Evolutionary conservation across 768 basidiomycete genomes (phyloP), one percentile per base, ranked within the genome.

Genomic region (Rhodosporidiobolus sp.): DNA sequence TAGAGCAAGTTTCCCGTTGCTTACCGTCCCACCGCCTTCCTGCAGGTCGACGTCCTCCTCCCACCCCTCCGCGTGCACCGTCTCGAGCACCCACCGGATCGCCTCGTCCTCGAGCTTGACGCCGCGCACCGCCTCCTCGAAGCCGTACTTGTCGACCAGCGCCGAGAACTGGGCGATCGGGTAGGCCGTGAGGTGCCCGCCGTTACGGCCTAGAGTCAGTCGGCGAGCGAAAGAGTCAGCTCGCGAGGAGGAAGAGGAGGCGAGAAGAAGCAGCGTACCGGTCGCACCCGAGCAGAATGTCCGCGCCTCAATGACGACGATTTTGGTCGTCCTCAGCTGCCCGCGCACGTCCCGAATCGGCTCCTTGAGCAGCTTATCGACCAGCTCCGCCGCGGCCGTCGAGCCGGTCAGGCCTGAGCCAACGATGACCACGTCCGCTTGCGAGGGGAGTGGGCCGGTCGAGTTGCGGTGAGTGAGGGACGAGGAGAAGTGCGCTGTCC

Each of bases 231-330:
- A 68, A 17, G 48, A 4, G 38, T 14, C 38, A 14, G 14, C 8
- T 38, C 89, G 89, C 88, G 79, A 24, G 48, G 16, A 9, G 30
- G 26, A 24, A 53, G 34, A 12, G 20, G 34, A 50, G 20, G 63
- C 62, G n/a, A 76, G 70, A 1, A 76, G 74, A 52, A 73, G 38
- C 46, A 48, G 67, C 60, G 55, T 49, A 75, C 79, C 76, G 68
- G 79, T 76, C 72, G 79, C 58, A 72, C 80, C 46, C 72, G 77
- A 59, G 83, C 92, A 90, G 80, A 94, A 89, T 78, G 91, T 89
- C 76, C 94, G 83, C 8, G 92, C 94, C 78, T 95, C 93, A 16
- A 96, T 80, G 20, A 94, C 82, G 26, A 88, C 86, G 1, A 88
- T 49, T 4, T 22, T 53, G 9, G 60, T 17, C 71, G 53, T 46